phyloP scores from a whole-genome alignment of 169 alveolate species.

The Babesia ovata region DNA sequence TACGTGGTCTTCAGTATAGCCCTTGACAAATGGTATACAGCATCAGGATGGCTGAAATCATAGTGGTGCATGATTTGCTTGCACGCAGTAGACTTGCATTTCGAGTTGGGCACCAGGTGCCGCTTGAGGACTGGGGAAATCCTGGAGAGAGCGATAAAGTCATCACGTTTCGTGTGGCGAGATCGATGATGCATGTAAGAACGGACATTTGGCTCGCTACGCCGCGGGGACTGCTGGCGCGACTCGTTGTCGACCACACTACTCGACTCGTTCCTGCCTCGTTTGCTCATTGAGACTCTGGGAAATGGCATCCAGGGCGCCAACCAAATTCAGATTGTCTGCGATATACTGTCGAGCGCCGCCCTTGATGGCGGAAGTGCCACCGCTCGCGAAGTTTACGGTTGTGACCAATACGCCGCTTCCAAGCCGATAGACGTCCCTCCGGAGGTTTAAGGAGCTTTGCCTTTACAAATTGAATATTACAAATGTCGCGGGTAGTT shows the following conservation, averaged over 20 bases:
- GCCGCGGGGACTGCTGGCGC: conserved; percentile 7
- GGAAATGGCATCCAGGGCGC: not conserved
- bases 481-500: too few species aligned
- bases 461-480: too few species aligned
- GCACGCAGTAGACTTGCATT: conserved; percentile 58
- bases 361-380: too few species aligned
- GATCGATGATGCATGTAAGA: conserved; percentile 45
- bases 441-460: too few species aligned
- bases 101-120: conserved; percentile 59
- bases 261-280: conserved; percentile 5
- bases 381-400: too few species aligned
- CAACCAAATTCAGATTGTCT: too few species aligned
- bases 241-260: not conserved
- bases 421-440: too few species aligned
- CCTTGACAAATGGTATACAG: conserved; percentile 66
- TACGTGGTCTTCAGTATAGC: conserved; percentile 48
- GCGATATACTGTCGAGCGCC: too few species aligned
- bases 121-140: conserved; percentile 54
- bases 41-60: conserved; percentile 60
- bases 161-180: conserved; percentile 33
- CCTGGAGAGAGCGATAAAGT: conserved; percentile 38
- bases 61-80: conserved; percentile 54
- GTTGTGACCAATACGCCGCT: too few species aligned
- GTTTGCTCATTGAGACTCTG: conserved; percentile 8
- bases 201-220: conserved; percentile 1